A percentile compares a stretch with the other conserved stretches of the same genome.
These are phyloP conservation scores for Backusella tuberculispora DNA, from an alignment of 192 early-diverging fungal species.

Conservation along the genomic window DNA sequence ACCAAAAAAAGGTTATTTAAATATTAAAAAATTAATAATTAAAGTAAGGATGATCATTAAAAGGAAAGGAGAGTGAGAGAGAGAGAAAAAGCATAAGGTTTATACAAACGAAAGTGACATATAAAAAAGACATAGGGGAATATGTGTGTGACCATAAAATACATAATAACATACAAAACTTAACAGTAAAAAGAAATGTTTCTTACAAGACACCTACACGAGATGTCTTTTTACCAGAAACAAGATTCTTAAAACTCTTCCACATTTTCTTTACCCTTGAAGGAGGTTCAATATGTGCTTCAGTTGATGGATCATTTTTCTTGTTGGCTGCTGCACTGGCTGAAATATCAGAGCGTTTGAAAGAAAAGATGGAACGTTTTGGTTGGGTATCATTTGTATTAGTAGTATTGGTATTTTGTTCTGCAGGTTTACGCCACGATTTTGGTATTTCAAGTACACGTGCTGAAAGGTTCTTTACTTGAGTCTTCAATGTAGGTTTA, in stretches of 20 bases:
- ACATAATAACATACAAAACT: slow-evolving; percentile 1
- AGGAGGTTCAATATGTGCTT: not conserved
- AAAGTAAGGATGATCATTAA: too few species aligned
- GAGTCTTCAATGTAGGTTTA: slow-evolving; percentile 8
- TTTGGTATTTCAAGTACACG: not conserved
- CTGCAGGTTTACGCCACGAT: not conserved
- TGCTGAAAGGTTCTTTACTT: slow-evolving; percentile 22
- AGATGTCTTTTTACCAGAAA: slow-evolving; percentile 33
- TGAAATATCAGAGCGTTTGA: slow-evolving; percentile 21
- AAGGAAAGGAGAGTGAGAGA: not conserved
- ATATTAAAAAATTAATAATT: not conserved
- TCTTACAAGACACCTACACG: slow-evolving; percentile 30
- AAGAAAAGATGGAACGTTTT: slow-evolving; percentile 27
- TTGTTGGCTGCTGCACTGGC: slow-evolving; percentile 7
- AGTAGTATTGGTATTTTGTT: not conserved
- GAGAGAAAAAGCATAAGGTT: too few species aligned
- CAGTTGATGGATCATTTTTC: not conserved
- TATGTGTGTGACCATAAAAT: not conserved
- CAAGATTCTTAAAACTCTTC: slow-evolving; percentile 34
- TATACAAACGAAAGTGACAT: slow-evolving; percentile 3
- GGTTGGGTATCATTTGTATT: slow-evolving; percentile 5
- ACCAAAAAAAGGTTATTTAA: too few species aligned
- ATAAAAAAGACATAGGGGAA: not conserved
- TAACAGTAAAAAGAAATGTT: not conserved
- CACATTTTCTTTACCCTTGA: slow-evolving; percentile 29